Evolutionary conservation across 192 early-diverging fungal genomes (phyloP).

Genomic region (Rhizophagus prolifer): DNA sequence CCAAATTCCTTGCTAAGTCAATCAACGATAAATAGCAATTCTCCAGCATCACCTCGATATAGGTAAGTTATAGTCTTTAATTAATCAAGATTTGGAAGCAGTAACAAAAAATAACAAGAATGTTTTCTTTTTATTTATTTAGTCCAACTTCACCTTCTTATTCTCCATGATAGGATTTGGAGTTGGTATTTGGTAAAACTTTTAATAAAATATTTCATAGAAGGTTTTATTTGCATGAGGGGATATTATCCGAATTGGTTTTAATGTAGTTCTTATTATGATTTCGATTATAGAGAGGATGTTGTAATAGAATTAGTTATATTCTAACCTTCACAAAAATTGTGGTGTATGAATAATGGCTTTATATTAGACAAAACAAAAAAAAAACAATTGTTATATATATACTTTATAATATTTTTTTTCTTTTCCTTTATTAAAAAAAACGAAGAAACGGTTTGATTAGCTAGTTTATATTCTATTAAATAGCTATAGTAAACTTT

Average conservation of each 20-base stretch:
- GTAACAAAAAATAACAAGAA: neutral
- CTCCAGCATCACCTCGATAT: conserved; percentile 6
- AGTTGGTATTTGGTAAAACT: no score
- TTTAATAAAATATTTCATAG: neutral
- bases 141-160: conserved; percentile 24
- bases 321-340: neutral
- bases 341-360: neutral
- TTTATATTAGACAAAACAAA: neutral
- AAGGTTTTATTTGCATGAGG: neutral
- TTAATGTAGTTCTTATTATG: neutral
- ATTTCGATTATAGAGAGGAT: neutral
- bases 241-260: neutral
- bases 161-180: neutral
- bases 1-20: neutral
- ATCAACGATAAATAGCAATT: neutral
- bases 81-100: neutral
- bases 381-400: neutral
- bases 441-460: neutral
- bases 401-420: neutral
- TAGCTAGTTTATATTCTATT: neutral
- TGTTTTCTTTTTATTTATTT: neutral
- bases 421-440: neutral
- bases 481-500: no score
- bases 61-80: neutral
- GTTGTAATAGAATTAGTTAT: neutral